phyloP scores from a whole-genome alignment of 192 early-diverging fungal species.

The Paraglomus occultum region DNA sequence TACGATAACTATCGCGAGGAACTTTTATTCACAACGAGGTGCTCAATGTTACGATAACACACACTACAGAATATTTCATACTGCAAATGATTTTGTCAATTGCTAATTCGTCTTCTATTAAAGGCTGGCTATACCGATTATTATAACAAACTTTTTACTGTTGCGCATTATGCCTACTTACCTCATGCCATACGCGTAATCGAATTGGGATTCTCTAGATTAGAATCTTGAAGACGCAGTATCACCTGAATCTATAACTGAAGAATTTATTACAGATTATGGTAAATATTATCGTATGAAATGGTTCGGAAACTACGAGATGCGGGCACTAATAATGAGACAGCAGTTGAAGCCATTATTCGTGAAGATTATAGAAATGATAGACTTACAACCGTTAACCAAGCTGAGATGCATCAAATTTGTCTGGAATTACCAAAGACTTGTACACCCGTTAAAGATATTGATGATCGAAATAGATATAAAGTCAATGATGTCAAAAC shows the following conservation, averaged over 20 bases:
- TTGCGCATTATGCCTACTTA: too few relatives aligned
- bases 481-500: conserved; percentile 10
- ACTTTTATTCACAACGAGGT: too few relatives aligned
- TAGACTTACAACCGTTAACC: neutral
- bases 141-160: too few relatives aligned
- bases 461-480: conserved; percentile 22
- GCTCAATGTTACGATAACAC: too few relatives aligned
- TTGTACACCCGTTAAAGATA: conserved; percentile 24
- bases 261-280: conserved; percentile 11
- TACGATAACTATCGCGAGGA: too few relatives aligned
- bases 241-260: neutral
- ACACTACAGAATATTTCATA: too few relatives aligned
- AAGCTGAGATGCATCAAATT: conserved; percentile 10
- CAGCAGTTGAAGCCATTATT: neutral
- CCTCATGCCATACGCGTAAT: too few relatives aligned
- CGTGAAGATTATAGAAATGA: conserved; percentile 14
- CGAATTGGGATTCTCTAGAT: too few relatives aligned
- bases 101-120: too few relatives aligned
- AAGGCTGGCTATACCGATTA: too few relatives aligned
- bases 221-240: too few relatives aligned
- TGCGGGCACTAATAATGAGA: conserved; percentile 15
- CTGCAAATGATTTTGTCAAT: too few relatives aligned
- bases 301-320: conserved; percentile 17
- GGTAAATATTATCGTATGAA: conserved; percentile 8
- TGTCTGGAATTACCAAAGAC: conserved; percentile 19